phyloP scores from a whole-genome alignment of 306 rosid species.

The Geum urbanum region DNA sequence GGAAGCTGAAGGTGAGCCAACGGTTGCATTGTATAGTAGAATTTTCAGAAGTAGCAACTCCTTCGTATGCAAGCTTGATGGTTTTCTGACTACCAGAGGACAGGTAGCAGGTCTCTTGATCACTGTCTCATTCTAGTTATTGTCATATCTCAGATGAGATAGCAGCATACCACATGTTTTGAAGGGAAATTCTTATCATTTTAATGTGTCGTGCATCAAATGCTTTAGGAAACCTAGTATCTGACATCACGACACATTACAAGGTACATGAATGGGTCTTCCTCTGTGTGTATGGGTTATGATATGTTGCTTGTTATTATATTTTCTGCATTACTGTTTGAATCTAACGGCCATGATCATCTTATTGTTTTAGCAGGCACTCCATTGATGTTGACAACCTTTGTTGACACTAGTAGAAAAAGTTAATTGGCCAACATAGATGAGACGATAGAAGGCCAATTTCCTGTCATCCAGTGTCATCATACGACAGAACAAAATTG shows the following conservation, averaged over 20 bases:
- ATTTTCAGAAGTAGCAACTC: neutral
- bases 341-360: neutral
- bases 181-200: no score
- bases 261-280: neutral
- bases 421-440: no score
- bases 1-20: neutral
- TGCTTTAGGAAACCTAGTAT: no score
- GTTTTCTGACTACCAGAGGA: neutral
- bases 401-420: no score
- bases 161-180: no score
- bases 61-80: neutral
- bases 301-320: no score
- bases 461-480: no score
- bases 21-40: neutral
- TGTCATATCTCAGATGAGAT: no score
- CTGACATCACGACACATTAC: neutral
- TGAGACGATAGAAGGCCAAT: no score
- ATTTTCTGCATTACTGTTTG: neutral
- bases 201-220: no score
- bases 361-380: neutral
- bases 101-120: neutral
- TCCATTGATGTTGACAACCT: neutral
- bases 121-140: no score
- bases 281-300: neutral
- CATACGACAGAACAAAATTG: no score